phyloP scores from a whole-genome alignment of 768 basidiomycete genomes.

The Arthromyces matolae region DNA sequence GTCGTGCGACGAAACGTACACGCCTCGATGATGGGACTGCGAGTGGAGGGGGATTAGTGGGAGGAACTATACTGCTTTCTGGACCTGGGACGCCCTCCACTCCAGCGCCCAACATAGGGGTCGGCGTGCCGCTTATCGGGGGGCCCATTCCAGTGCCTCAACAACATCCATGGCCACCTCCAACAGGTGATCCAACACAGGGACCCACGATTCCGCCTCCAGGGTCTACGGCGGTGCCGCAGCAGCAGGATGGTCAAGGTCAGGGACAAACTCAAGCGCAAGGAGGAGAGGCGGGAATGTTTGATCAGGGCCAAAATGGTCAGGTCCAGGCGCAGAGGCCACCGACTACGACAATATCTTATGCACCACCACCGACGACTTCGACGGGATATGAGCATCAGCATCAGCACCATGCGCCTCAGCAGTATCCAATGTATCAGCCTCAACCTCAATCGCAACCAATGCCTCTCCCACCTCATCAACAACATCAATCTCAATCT shows the following conservation, averaged over 20 bases:
- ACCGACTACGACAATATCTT: conserved; percentile 1
- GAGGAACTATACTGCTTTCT: too few species aligned
- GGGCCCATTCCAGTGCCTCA: conserved; percentile 23
- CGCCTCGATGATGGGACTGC: too few species aligned
- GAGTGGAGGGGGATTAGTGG: too few species aligned
- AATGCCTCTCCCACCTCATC: not conserved
- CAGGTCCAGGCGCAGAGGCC: conserved; percentile 16
- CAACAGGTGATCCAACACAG: conserved; percentile 31
- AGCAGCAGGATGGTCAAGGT: conserved; percentile 4
- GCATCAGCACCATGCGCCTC: conserved; percentile 17
- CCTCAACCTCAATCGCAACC: conserved; percentile 8
- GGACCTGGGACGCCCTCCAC: not conserved
- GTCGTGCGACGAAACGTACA: conserved; percentile 34
- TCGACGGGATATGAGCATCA: conserved; percentile 9
- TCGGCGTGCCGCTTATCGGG: conserved; percentile 17
- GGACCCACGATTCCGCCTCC: conserved; percentile 29
- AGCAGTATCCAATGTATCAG: conserved; percentile 18
- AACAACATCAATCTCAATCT: not conserved
- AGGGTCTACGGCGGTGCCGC: not conserved
- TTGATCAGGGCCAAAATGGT: too few species aligned
- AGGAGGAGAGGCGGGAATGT: not conserved
- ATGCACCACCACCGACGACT: conserved; percentile 10
- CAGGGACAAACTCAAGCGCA: conserved; percentile 15
- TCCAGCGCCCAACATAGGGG: conserved; percentile 7
- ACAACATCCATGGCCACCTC: conserved; percentile 30